Conservation (phyloP, 345 rosid species). For the Euphorbia peplus region DNA sequence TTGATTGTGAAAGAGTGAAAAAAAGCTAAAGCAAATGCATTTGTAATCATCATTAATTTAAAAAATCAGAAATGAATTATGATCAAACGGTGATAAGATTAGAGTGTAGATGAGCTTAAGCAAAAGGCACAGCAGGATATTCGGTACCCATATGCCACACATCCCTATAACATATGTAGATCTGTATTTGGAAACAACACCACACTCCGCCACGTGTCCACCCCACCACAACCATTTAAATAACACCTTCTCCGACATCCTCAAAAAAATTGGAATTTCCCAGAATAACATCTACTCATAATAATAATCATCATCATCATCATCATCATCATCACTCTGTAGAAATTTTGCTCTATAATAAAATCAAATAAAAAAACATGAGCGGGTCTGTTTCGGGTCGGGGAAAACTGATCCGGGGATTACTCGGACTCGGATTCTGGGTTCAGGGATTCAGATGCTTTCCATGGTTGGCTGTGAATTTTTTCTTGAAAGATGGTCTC, state of each 20-base stretch:
- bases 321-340: background rate
- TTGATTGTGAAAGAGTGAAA: too few relatives aligned
- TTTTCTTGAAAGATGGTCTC: conserved; percentile 79
- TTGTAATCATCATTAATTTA: too few relatives aligned
- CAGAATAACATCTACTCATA: too few relatives aligned
- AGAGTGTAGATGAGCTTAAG: too few relatives aligned
- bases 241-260: background rate
- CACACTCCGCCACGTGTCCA: conserved; percentile 12
- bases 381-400: background rate
- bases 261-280: too few relatives aligned
- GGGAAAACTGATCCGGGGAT: conserved; percentile 32
- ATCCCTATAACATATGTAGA: background rate
- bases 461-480: conserved; percentile 79
- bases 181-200: background rate
- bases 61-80: too few relatives aligned
- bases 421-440: conserved; percentile 75
- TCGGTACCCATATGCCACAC: background rate
- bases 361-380: too few relatives aligned
- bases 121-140: too few relatives aligned
- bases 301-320: too few relatives aligned
- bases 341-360: background rate
- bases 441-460: conserved; percentile 88
- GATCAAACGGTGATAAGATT: too few relatives aligned
- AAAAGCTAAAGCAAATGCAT: too few relatives aligned
- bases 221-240: background rate